Evolutionary conservation across 768 basidiomycete genomes (phyloP), one percentile per base, ranked within the genome.

Genomic region (Hygrophoropsis aurantiaca): DNA sequence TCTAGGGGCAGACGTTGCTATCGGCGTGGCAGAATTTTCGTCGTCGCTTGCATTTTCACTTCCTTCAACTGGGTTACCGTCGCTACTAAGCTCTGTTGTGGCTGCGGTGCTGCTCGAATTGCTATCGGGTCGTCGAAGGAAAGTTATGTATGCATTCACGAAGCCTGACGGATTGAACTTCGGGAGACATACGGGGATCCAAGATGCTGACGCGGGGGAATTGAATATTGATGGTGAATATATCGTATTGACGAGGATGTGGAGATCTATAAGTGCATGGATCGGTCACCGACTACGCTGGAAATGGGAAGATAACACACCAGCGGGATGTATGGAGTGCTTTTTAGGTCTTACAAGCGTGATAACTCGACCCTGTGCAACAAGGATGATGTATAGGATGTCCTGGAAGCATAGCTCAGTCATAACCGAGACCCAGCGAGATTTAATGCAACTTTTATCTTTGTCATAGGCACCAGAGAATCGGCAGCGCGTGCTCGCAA

Each of bases 181-280:
- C 0, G 97, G 95, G 3, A 99, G 78, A 63, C 97, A 98, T 39
- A 99, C 80, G 2, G 97, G 97, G 7, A 98, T 79, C 92, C 94
- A 99, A 5, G 87, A 87, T 11, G 94, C 88, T 6, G 92, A 74
- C 5, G 85, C 86, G 8, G 85, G 83, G 2, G 85, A 87, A 60
- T 84, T 87, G 49, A 75, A 72, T 53, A 88, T 82, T 1, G 91
- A 87, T 0, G 91, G 88, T 0, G 90, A 80, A 47, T 88, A 80
- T 7, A 97, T 80, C 2, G 94, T 95, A 61, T 95, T 97, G 44
- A 98, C 75, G 24, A 97, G 78, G 40, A 97, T 84, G 60, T 97
- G 94, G 16, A 99, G 81, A 60, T 98, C 97, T 57, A 42, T 16
- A 32, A 38, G 20, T 40, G 18, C 16, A 25, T 24, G 10, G 10